phyloP scores from a whole-genome alignment of 768 basidiomycete species.

The Lactarius pseudohatsudake region DNA sequence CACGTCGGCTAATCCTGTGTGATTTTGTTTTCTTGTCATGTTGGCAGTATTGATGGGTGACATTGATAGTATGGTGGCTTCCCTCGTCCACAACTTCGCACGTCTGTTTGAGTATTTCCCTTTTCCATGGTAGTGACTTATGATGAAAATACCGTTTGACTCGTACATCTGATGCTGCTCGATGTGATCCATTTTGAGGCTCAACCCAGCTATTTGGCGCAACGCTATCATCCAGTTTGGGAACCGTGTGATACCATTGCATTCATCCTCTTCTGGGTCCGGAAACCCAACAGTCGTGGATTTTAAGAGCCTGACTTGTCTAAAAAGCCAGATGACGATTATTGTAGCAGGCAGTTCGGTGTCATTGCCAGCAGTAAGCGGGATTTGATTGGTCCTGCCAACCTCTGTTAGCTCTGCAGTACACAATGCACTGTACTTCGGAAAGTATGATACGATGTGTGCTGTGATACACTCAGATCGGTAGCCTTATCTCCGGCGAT shows the following conservation, averaged over 20 bases:
- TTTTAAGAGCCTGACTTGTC: neutral
- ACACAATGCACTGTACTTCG: neutral
- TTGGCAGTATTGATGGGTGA: neutral
- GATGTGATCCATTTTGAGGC: neutral
- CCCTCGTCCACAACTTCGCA: neutral
- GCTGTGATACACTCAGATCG: neutral
- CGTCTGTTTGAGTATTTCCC: neutral
- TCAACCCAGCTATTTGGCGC: neutral
- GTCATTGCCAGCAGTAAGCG: neutral
- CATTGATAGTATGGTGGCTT: neutral
- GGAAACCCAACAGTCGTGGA: neutral
- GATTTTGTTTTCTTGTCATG: neutral
- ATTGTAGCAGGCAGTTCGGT: neutral
- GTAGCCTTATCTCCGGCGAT: neutral
- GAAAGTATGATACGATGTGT: neutral
- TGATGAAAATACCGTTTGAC: neutral
- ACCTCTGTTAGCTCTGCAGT: neutral
- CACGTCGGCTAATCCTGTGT: neutral
- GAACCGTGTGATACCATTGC: neutral
- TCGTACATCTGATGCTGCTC: too few relatives aligned
- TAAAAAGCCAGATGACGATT: neutral
- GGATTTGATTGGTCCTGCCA: neutral
- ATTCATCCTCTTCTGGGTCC: neutral
- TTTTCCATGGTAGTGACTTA: neutral
- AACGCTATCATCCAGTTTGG: neutral